Evolutionary conservation across 1,139 yeast genomes (phyloP).

Genomic region (Hemisphaericaspora xylanilytica): DNA sequence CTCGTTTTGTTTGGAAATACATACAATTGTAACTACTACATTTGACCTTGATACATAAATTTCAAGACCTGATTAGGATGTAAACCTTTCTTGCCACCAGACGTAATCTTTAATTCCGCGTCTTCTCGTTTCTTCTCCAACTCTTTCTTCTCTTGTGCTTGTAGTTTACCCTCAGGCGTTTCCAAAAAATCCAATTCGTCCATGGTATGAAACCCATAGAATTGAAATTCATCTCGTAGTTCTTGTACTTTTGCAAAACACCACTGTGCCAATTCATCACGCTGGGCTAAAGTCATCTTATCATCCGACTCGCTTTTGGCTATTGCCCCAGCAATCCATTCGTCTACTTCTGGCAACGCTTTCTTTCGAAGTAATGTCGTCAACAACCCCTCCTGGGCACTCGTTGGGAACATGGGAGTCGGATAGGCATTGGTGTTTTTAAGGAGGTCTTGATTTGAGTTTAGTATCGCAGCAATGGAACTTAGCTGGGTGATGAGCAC

Average conservation of each 20-base stretch:
- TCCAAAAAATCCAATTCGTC: slow-evolving; percentile 42
- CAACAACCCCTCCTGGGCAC: slow-evolving; percentile 76
- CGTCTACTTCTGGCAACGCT: slow-evolving; percentile 84
- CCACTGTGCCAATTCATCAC: slow-evolving; percentile 62
- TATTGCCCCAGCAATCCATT: slow-evolving; percentile 70
- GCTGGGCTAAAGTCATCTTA: slow-evolving; percentile 31
- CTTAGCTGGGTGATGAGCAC: slow-evolving; percentile 78
- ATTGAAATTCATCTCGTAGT: slow-evolving; percentile 54
- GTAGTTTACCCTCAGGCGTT: slow-evolving; percentile 41
- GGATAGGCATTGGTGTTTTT: slow-evolving; percentile 78
- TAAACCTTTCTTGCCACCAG: slow-evolving; percentile 33
- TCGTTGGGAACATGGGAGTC: slow-evolving; percentile 76
- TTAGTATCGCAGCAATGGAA: slow-evolving; percentile 67
- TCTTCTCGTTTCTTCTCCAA: slow-evolving; percentile 28
- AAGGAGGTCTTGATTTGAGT: slow-evolving; percentile 57
- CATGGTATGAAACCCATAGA: slow-evolving; percentile 58
- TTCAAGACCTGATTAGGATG: slow-evolving; percentile 39
- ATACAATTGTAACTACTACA: slow-evolving; percentile 9
- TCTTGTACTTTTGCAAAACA: slow-evolving; percentile 54
- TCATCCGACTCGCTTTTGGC: slow-evolving; percentile 25
- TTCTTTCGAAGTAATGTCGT: slow-evolving; percentile 85
- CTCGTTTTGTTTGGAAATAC: not conserved
- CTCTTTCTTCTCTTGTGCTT: slow-evolving; percentile 28
- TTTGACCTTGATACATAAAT: slow-evolving; percentile 42
- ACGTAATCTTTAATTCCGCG: slow-evolving; percentile 27